These are phyloP conservation scores for Suillus discolor DNA, from an alignment of 768 basidiomycete species.

Conservation along the genomic window DNA sequence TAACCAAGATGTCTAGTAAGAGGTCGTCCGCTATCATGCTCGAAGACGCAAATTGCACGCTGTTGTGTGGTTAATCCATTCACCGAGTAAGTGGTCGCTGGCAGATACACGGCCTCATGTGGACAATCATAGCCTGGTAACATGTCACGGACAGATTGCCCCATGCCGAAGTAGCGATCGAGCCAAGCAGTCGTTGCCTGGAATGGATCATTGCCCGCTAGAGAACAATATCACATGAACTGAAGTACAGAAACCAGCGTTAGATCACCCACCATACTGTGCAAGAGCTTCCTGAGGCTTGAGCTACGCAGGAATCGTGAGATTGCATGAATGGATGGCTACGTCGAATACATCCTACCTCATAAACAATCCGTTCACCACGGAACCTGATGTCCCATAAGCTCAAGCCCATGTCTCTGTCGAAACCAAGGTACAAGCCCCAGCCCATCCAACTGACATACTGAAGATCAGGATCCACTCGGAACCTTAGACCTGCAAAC, in stretches of 20 bases:
- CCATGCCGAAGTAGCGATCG: slow-evolving; percentile 69
- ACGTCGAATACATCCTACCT: slow-evolving; percentile 34
- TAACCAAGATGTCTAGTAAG: slow-evolving; percentile 60
- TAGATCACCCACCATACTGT: slow-evolving; percentile 47
- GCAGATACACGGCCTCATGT: slow-evolving; percentile 58
- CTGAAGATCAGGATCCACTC: slow-evolving; percentile 51
- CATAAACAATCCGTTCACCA: slow-evolving; percentile 63
- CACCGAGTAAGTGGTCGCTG: slow-evolving; percentile 53
- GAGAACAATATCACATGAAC: slow-evolving; percentile 2
- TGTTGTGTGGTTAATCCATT: slow-evolving; percentile 46
- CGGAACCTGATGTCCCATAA: slow-evolving; percentile 62
- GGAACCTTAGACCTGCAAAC: slow-evolving; percentile 60
- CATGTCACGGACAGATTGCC: slow-evolving; percentile 54
- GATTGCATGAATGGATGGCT: background rate
- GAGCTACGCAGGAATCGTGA: slow-evolving; percentile 36
- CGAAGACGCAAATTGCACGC: slow-evolving; percentile 67
- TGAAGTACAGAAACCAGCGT: background rate
- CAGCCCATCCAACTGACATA: slow-evolving; percentile 74
- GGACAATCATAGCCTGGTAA: slow-evolving; percentile 73
- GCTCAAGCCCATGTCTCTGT: slow-evolving; percentile 66
- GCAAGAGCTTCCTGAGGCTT: slow-evolving; percentile 65
- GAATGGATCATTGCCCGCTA: slow-evolving; percentile 62
- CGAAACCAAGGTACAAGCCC: slow-evolving; percentile 62
- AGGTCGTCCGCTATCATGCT: slow-evolving; percentile 59
- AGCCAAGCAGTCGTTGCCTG: slow-evolving; percentile 65